Evolutionary conservation across 371 early-diverging fungal genomes (phyloP).

Genomic region (Mucor sp.): DNA sequence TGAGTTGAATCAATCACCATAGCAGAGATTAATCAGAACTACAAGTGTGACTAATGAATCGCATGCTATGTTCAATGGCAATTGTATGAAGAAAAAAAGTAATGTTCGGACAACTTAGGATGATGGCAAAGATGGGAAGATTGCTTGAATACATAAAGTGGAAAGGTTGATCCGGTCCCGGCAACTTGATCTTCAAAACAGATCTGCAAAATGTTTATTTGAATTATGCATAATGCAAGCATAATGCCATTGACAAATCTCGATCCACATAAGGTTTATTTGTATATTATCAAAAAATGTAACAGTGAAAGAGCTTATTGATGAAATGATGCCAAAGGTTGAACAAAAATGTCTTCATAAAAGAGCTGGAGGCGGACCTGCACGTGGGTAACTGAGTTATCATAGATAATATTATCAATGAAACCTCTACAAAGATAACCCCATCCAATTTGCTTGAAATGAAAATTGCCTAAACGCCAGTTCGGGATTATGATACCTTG

Average conservation of each 20-base stretch:
- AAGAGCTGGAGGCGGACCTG: neutral
- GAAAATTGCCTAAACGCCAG: neutral
- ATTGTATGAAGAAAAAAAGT: neutral
- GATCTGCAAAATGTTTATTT: neutral
- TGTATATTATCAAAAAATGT: neutral
- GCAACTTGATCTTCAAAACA: neutral
- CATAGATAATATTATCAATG: neutral
- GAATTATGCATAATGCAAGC: neutral
- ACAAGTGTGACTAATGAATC: no score
- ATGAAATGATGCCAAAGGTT: neutral
- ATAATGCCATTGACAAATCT: neutral
- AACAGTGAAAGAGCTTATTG: neutral
- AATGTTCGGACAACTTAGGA: neutral
- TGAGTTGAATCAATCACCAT: neutral
- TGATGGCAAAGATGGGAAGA: neutral
- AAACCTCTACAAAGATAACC: neutral
- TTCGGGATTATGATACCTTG: no score
- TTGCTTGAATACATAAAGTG: neutral
- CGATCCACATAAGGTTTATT: neutral
- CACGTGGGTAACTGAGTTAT: neutral
- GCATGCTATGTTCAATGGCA: no score
- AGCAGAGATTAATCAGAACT: no score
- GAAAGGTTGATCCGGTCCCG: neutral
- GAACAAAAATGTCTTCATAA: neutral
- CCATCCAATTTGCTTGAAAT: neutral